Base-by-base conservation (phyloP, 2,329 filamentous ascomycete genomes). In the Pseudogymnoascus sp. region DNA sequence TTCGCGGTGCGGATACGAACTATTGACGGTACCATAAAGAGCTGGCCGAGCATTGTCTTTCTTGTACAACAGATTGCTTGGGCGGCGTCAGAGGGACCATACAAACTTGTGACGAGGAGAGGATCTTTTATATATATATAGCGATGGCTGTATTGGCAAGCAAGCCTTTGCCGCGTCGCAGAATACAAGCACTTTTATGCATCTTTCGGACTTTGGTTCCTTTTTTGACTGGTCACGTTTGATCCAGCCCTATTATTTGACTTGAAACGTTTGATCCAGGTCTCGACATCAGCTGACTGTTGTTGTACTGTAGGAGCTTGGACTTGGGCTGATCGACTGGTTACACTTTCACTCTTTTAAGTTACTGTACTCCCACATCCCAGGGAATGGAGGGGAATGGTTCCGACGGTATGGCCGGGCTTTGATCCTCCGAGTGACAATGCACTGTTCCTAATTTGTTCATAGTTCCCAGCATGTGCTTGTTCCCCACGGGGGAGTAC, bases 1-100 rank as follows among this genome's bases (percentile, higher is more conserved):
- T 83, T 80, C 75, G 82, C 66, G 78, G 74, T 74, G 82, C 80
- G 76, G 78, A 85, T 76, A 85, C 76, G 72, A 59, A 77, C 78
- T 71, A 71, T 71, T 68, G 68, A 70, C 71, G 81, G 80, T 74
- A 78, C 77, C 76, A 83, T 82, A 80, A 59, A 84, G 82, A 81
- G 78, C 80, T 80, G 83, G 78, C 78, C 79, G 77, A 75, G 80
- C 76, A 78, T 76, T 73, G 61, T 73, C 76, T 75, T 35, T 73
- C 76, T 75, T 35, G 56, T 59, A 68, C 64, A 71, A 72, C 66
- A 68, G 67, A 79, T 90, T 89, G 84, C 84, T 83, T 82, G 83
- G 87, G 85, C 87, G 84, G 89, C 86, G 89, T 92, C 89, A 92
- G 89, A 92, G 85, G 87, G 78, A 83, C 82, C 86, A 79, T 71